These are phyloP conservation scores for Coemansia sp. DNA, from an alignment of 192 early-diverging fungal genomes.

Conservation along the genomic window DNA sequence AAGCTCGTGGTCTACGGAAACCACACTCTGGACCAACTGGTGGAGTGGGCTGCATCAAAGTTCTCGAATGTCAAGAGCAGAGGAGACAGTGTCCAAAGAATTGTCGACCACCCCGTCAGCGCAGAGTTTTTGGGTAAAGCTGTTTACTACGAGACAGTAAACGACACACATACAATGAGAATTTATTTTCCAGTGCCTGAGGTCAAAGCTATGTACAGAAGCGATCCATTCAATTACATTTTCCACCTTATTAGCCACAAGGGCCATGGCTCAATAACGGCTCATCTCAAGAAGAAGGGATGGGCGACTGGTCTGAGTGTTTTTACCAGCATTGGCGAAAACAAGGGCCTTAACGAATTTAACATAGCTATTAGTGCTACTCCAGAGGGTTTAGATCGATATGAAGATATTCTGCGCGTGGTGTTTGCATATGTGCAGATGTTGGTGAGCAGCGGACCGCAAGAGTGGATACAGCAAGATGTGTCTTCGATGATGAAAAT, in stretches of 20 bases:
- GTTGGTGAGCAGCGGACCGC: conserved; percentile 22
- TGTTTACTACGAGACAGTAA: conserved; percentile 72
- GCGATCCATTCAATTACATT: conserved; percentile 68
- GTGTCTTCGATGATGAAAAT: conserved; percentile 39
- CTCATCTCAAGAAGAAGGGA: conserved; percentile 76
- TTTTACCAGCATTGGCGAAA: background rate
- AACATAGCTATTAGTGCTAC: conserved; percentile 14
- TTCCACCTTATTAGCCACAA: conserved; percentile 80
- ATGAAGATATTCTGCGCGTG: conserved; percentile 29
- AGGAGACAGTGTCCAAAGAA: conserved; percentile 58
- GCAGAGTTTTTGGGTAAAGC: conserved; percentile 60
- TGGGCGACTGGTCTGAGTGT: conserved; percentile 68
- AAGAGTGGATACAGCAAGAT: conserved; percentile 33
- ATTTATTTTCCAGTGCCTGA: conserved; percentile 85
- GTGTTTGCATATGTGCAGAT: conserved; percentile 41
- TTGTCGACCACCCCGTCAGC: background rate
- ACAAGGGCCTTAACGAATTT: conserved; percentile 11
- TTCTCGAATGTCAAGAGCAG: conserved; percentile 80
- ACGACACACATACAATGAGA: conserved; percentile 67
- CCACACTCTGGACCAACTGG: conserved; percentile 75
- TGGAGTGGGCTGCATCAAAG: conserved; percentile 76
- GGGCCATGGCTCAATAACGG: conserved; percentile 79
- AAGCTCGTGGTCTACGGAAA: no score
- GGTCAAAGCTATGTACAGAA: conserved; percentile 54
- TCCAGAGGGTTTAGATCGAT: conserved; percentile 21